Conservation (phyloP, 805 yeast species). For the Teunomyces atbi region DNA sequence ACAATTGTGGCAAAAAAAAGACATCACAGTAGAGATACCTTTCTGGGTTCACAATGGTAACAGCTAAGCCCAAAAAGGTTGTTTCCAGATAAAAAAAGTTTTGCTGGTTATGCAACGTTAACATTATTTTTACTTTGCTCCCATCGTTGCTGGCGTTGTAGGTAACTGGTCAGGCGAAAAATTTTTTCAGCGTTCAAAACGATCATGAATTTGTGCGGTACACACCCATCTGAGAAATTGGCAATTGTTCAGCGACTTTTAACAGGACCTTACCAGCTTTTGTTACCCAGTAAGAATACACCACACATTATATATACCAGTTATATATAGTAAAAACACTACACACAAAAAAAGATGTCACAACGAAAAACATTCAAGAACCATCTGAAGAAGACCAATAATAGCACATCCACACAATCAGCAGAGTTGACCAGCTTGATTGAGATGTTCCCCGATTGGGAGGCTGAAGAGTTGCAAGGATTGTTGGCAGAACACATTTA, state of each 20-base stretch:
- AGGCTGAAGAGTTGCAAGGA: conserved; percentile 73
- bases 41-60: not conserved
- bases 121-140: not conserved
- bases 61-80: too few relatives aligned
- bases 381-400: conserved; percentile 40
- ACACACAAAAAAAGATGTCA: conserved; percentile 10
- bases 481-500: conserved; percentile 73
- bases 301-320: conserved; percentile 1
- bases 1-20: not conserved
- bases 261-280: not conserved
- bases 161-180: conserved; percentile 4
- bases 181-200: not conserved
- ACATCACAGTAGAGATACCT: not conserved
- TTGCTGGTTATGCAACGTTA: not conserved
- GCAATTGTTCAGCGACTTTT: conserved; percentile 3
- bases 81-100: not conserved
- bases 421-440: conserved; percentile 53
- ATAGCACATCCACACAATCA: conserved; percentile 15
- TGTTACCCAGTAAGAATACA: conserved; percentile 1
- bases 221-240: not conserved
- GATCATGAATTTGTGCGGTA: conserved; percentile 1
- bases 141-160: not conserved
- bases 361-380: conserved; percentile 44
- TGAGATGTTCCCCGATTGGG: conserved; percentile 96
- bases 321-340: conserved; percentile 2